Base-by-base conservation (phyloP, 345 rosid species). In the Noccaea bulbosa region DNA sequence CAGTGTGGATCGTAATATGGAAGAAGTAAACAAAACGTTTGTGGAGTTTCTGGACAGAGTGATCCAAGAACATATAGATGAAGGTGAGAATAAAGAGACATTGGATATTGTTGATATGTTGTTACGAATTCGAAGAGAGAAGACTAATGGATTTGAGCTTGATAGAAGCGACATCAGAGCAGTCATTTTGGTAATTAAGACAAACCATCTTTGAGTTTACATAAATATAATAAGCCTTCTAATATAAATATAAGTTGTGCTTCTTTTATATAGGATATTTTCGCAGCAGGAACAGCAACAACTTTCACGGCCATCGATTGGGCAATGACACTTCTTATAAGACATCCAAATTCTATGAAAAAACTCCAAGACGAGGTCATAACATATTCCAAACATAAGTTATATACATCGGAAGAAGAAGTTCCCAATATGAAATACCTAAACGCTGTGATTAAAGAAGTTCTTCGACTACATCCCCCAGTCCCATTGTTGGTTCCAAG, bases 291-390 rank as follows among this genome's bases (percentile, higher is more conserved):
- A 30, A 74, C 77, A 0, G 60, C 79, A 11, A 72, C 83, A 2
- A 56, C 67, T 30, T 48, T 14, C 14, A 40, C 75, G 1, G 54
- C 59, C 16, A 5, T 80, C 2, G 86, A 80, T 22, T 83, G 86
- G 86, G 39, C 52, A 41, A 80, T 80, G 82, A 37, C 67, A 0
- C 73, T 78, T 30, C 73, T 83, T 5, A 10, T 78, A 9, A 80
- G 62, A 66, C 70, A 83, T 37, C 81, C 81, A 16, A 9, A 34
- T 12, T 53, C 32, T 8, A 66, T 80, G 79, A 62, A 76, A 10
- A 61, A 48, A 33, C 37, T 77, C 6, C 79, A 69, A 65, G 66
- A 76, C 1, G 84, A 80, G 61, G 37, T 73, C n/a, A 55, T 73
- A 33, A 8, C 32, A 27, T 39, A 44, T 14, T 17, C 35, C 1